A percentile compares a stretch with the other conserved stretches of the same genome.
phyloP scores from a whole-genome alignment of 148 eudicot species.

The Beta vulgaris region DNA sequence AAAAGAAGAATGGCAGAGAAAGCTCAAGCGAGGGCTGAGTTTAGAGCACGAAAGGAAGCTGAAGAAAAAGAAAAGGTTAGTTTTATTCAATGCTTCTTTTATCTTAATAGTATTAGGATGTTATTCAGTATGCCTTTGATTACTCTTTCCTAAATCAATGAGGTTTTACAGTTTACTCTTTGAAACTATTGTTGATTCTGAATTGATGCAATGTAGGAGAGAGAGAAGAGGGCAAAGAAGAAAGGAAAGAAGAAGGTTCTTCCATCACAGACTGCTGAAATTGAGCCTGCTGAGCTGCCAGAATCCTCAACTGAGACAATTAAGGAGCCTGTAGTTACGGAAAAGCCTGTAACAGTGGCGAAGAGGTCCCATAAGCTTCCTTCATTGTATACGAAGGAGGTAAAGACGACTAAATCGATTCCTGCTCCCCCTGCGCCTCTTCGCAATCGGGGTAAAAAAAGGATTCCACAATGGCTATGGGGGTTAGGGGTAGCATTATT shows the following conservation, averaged over 20 bases:
- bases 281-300: slow-evolving; percentile 33
- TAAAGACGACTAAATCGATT: slow-evolving; percentile 55
- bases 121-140: neutral
- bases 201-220: slow-evolving; percentile 53
- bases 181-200: neutral
- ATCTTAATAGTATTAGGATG: neutral
- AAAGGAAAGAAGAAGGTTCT: slow-evolving; percentile 63
- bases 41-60: slow-evolving; percentile 74
- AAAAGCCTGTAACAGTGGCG: slow-evolving; percentile 24
- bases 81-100: neutral
- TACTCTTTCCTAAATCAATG: no score
- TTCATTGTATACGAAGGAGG: slow-evolving; percentile 43
- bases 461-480: slow-evolving; percentile 57
- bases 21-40: slow-evolving; percentile 68
- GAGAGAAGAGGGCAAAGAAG: slow-evolving; percentile 82
- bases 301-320: slow-evolving; percentile 32
- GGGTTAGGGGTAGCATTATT: slow-evolving; percentile 38
- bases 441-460: slow-evolving; percentile 65
- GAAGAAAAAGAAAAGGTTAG: slow-evolving; percentile 81
- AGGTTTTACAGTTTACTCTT: neutral
- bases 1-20: slow-evolving; percentile 68
- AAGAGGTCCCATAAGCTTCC: slow-evolving; percentile 54
- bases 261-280: slow-evolving; percentile 31
- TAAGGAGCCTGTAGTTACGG: slow-evolving; percentile 44
- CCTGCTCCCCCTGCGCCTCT: slow-evolving; percentile 88